Evolutionary conservation across 139 green algal species (phyloP).

Genomic region (Haematococcus sp.): DNA sequence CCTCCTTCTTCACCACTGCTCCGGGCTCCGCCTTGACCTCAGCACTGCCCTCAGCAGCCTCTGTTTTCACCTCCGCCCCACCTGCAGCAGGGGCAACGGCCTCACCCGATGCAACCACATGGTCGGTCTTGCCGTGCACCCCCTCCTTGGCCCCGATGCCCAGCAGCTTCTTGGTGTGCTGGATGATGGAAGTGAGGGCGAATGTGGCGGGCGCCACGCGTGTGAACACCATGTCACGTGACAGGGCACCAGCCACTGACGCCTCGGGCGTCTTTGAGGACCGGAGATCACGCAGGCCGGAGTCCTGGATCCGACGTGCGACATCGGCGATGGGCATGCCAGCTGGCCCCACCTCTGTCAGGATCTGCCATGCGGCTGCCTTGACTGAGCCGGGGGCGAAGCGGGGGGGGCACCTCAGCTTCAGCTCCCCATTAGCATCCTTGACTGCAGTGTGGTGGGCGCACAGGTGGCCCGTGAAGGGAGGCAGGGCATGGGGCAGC

Average conservation of each 20-base stretch:
- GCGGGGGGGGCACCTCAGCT: constrained; percentile 67
- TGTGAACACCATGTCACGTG: constrained; percentile 79
- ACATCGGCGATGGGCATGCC: constrained; percentile 77
- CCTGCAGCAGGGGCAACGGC: no score
- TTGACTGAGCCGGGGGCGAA: constrained; percentile 74
- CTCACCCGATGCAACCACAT: neutral
- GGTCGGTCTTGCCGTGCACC: neutral
- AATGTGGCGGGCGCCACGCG: constrained; percentile 73
- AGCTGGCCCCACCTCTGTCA: constrained; percentile 64
- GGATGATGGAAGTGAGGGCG: constrained; percentile 52
- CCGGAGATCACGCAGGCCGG: constrained; percentile 77
- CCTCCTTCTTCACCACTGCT: neutral
- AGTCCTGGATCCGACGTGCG: constrained; percentile 66
- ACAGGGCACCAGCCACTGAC: constrained; percentile 62
- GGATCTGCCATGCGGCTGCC: constrained; percentile 81
- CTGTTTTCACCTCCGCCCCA: neutral
- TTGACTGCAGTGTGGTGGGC: neutral
- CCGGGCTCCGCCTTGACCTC: neutral
- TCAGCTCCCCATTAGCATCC: constrained; percentile 41
- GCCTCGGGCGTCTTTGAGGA: constrained; percentile 39
- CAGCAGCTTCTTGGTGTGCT: constrained; percentile 24
- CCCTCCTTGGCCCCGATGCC: constrained; percentile 4
- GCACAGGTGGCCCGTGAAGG: no score
- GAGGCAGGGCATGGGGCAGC: no score
- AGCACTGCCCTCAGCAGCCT: neutral